A percentile compares a stretch with the other conserved stretches of the same genome.
Conservation (phyloP, 257 asterid genomes). For the Solanum infundibuliforme region DNA sequence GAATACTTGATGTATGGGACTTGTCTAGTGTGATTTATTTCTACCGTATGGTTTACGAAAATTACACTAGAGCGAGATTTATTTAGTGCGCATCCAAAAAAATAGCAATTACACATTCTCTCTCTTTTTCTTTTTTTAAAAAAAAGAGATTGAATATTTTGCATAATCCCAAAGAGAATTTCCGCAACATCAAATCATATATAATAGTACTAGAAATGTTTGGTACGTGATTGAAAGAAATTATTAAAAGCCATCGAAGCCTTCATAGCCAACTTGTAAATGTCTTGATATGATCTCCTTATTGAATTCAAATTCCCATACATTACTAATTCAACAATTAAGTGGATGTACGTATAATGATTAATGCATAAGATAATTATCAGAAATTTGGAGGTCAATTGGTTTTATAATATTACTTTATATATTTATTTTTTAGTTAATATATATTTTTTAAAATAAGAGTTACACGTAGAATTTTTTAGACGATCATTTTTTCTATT, state of each 20-base stretch:
- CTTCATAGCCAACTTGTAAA: background rate
- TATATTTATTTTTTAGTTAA: background rate
- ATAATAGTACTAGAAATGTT: background rate
- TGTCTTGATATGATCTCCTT: background rate
- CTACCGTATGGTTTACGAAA: accelerated
- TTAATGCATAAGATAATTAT: background rate
- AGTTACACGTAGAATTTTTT: background rate
- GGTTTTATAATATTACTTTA: background rate
- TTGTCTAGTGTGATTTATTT: background rate
- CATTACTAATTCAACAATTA: background rate
- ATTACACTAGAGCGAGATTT: background rate
- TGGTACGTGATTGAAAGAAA: background rate
- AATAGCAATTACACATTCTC: background rate
- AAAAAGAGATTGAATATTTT: background rate
- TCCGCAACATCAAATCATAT: background rate
- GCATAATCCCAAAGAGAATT: background rate
- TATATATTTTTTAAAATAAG: background rate
- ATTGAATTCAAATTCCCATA: background rate
- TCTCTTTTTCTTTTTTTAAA: background rate
- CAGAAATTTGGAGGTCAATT: background rate
- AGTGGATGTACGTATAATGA: background rate
- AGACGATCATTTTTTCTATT: background rate
- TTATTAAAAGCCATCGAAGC: background rate
- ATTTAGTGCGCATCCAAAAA: background rate
- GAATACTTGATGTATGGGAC: background rate